These are phyloP conservation scores for Heliamphora pulchella DNA, from an alignment of 179 eudicot genomes.

Conservation along the genomic window DNA sequence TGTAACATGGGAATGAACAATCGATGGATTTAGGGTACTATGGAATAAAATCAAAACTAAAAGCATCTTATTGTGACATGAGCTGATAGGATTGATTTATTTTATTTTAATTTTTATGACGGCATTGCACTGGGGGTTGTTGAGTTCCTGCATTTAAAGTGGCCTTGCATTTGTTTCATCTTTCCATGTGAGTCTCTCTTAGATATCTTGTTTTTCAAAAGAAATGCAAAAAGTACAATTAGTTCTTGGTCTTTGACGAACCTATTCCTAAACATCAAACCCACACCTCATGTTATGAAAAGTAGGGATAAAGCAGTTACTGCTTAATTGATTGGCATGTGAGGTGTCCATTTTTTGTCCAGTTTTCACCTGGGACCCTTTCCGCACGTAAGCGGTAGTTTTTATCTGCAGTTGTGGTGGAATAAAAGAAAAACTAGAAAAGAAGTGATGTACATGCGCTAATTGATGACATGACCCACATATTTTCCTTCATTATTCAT, in stretches of 20 bases:
- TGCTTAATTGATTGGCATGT: not conserved
- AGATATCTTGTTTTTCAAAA: not conserved
- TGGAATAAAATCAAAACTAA: not conserved
- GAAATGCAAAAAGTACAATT: not conserved
- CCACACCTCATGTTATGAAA: not conserved
- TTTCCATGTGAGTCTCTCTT: not conserved
- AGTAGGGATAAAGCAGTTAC: not conserved
- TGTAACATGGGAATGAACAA: no score
- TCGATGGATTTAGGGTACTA: no score
- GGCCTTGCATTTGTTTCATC: not conserved
- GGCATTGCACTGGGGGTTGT: not conserved
- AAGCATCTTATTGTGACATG: not conserved
- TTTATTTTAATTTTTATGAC: not conserved
- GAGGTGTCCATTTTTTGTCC: not conserved
- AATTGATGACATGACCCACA: no score
- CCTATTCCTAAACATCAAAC: not conserved
- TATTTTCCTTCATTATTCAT: not conserved
- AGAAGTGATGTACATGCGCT: not conserved
- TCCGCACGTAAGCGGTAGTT: not conserved
- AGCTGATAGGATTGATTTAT: not conserved
- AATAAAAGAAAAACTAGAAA: not conserved
- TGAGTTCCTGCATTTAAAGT: not conserved
- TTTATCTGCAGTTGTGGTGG: not conserved
- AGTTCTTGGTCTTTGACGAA: not conserved
- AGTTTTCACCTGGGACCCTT: slow-evolving; percentile 8